Evolutionary conservation across 768 basidiomycete genomes (phyloP), one percentile per base, ranked within the genome.

Genomic region (Calocybe gangraenosa): DNA sequence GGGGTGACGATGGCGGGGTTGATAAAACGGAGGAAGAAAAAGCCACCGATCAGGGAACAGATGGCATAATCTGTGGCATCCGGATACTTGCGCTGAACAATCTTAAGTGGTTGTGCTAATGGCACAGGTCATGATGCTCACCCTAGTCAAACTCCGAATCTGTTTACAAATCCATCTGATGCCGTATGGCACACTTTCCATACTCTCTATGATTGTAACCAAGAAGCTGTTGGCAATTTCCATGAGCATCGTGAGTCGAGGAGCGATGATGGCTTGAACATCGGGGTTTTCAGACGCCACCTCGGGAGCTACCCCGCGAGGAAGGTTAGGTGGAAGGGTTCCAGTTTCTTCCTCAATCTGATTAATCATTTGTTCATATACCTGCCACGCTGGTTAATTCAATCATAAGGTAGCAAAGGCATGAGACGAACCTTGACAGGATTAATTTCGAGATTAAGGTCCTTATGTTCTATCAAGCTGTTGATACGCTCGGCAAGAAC

Each of bases 161-260:
- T 99, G 96, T 67, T 99, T 99, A 71, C 96, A 99, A 61, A 99
- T 99, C 96, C 96, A 99, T 53, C 96, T 79, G 52, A 99, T 99
- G 57, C 96, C 96, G 59, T 99, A 99, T 20, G 96, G 96, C 11
- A 98, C 96, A 57, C 87, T 93, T 57, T 99, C 96, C 84, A 97
- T 84, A 51, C 91, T 93, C 51, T 97, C 95, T 57, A 99, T 98
- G 59, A 99, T 99, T 7, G 96, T 99, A 25, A 92, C 74, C 48
- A 99, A 73, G 71, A 99, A 98, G 58, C 87, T 91, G 59, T 98
- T 98, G 38, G 96, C 96, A 49, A 99, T 99, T 64, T 99, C 96
- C 93, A 99, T 98, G 52, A 99, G 76, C 96, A 99, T 98, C 2
- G 93, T 94, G 39, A 98, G 69, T 18, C 96, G 83, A 13, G 96